These are phyloP conservation scores for Waitea zeae DNA, from an alignment of 1,284 basidiomycete genomes.

Conservation along the genomic window DNA sequence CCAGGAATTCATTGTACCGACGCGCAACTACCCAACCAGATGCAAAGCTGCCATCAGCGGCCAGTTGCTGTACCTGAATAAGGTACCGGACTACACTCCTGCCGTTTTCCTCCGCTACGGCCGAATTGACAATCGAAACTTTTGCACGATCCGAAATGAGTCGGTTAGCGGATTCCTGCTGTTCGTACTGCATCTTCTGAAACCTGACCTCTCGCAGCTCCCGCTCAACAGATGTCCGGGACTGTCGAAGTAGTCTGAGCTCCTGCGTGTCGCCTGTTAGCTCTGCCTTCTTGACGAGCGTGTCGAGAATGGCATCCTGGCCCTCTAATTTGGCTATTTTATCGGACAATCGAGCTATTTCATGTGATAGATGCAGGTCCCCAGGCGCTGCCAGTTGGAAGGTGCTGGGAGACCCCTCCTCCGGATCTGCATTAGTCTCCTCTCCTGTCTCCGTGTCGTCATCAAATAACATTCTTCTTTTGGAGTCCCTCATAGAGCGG, in stretches of 20 bases:
- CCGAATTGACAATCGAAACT: slow-evolving; percentile 64
- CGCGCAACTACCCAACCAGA: slow-evolving; percentile 86
- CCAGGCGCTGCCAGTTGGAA: slow-evolving; percentile 69
- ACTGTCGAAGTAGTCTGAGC: slow-evolving; percentile 65
- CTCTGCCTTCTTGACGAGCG: slow-evolving; percentile 85
- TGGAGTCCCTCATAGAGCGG: no score
- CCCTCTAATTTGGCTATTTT: slow-evolving; percentile 63
- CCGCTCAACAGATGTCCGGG: slow-evolving; percentile 63
- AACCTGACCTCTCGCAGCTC: slow-evolving; percentile 77
- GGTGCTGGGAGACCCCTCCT: slow-evolving; percentile 31
- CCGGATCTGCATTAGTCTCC: slow-evolving; percentile 15
- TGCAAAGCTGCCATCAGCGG: slow-evolving; percentile 52
- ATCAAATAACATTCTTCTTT: slow-evolving; percentile 11
- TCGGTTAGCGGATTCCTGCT: slow-evolving; percentile 75
- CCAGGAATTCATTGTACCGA: slow-evolving; percentile 88
- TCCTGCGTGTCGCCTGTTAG: slow-evolving; percentile 82
- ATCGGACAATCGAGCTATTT: slow-evolving; percentile 59
- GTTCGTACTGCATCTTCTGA: slow-evolving; percentile 82
- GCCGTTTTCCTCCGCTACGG: slow-evolving; percentile 65
- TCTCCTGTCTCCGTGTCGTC: slow-evolving; percentile 19
- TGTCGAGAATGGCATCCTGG: slow-evolving; percentile 73
- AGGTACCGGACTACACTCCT: slow-evolving; percentile 85
- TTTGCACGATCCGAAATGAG: slow-evolving; percentile 66
- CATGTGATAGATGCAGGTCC: slow-evolving; percentile 70
- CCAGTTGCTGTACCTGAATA: slow-evolving; percentile 80